Evolutionary conservation across 495 filamentous ascomycete species (phyloP), one percentile per base, ranked within the genome.

Genomic region (Staphylotrichum longicolle): DNA sequence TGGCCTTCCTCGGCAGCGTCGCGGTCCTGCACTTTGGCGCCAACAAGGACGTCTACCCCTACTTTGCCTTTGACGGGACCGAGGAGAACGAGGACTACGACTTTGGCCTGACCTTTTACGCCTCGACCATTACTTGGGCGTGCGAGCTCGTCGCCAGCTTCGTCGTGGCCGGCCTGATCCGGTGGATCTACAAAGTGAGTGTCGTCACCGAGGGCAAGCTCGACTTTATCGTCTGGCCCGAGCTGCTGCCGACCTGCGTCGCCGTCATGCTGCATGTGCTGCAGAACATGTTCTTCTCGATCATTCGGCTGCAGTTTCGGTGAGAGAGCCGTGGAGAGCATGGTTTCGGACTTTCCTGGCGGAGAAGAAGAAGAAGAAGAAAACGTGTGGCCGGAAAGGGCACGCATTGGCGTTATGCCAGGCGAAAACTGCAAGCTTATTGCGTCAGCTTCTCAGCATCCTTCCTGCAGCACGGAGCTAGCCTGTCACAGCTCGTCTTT

Each of bases 221-320:
- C 47, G 85, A 87, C 68, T 74, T 87, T 62, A 76, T 76, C 9
- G 79, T 78, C 54, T 86, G 82, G 77, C 84, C 85, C 7, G 85
- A 86, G 74, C 66, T 87, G 57, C 68, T 87, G 51, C 84, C 84
- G 9, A 86, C 84, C 37, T 80, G 80, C 45, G 77, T 86, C 30
- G 82, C 80, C 8, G 83, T 86, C 12, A 81, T 82, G 73, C 73
- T 87, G 65, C 85, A 87, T 62, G 85, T 87, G 33, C 66, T 86
- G 70, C 84, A 86, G 72, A 87, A 86, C 63, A 87, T 87, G 85
- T 55, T 87, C 27, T 85, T 87, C 65, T 81, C 81, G 27, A 86
- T 87, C 65, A 80, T 85, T 32, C 76, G 84, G 61, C 67, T 87
- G 63, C 77, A 79, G 62, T 87, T 87, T 73, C 74, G 76, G 61